These are phyloP conservation scores for Ceratobasidium sp. DNA, from an alignment of 1,284 basidiomycete species.

Conservation along the genomic window DNA sequence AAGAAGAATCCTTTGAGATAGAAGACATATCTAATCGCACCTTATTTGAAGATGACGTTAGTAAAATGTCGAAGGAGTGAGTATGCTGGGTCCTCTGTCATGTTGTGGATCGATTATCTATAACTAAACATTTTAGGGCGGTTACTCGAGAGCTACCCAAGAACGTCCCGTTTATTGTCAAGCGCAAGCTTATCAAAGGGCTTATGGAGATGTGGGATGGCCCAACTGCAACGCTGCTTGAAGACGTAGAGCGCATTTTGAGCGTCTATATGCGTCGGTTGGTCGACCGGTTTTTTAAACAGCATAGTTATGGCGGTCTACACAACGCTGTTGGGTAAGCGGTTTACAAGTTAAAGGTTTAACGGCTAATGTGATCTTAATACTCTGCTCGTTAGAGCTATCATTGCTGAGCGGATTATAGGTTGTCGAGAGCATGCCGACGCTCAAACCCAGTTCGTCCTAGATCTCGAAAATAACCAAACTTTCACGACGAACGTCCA, in stretches of 20 bases:
- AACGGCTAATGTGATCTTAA: not conserved
- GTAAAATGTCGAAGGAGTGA: constrained; percentile 57
- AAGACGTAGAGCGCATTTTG: constrained; percentile 62
- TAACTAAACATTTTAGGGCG: constrained; percentile 49
- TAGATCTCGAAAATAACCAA: constrained; percentile 39
- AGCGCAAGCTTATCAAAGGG: constrained; percentile 52
- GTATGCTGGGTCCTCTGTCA: constrained; percentile 34
- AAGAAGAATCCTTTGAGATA: constrained; percentile 29
- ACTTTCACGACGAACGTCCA: constrained; percentile 41
- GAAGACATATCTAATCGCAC: constrained; percentile 6
- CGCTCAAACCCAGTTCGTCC: constrained; percentile 24
- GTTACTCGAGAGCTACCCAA: constrained; percentile 58
- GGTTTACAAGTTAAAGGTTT: constrained; percentile 21
- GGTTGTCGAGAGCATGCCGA: constrained; percentile 35
- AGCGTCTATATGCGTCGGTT: constrained; percentile 61
- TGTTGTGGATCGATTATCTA: not conserved
- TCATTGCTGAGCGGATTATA: constrained; percentile 27
- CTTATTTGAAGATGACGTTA: constrained; percentile 57
- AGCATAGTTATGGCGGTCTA: constrained; percentile 68
- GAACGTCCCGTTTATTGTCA: constrained; percentile 58
- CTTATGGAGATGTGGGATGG: constrained; percentile 58
- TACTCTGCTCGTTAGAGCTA: not conserved
- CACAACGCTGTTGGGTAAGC: constrained; percentile 69
- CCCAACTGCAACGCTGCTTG: constrained; percentile 68
- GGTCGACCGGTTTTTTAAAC: constrained; percentile 65